These are phyloP conservation scores for Carex sylvatica DNA, from an alignment of 202 grass and related monocot genomes.

Conservation along the genomic window DNA sequence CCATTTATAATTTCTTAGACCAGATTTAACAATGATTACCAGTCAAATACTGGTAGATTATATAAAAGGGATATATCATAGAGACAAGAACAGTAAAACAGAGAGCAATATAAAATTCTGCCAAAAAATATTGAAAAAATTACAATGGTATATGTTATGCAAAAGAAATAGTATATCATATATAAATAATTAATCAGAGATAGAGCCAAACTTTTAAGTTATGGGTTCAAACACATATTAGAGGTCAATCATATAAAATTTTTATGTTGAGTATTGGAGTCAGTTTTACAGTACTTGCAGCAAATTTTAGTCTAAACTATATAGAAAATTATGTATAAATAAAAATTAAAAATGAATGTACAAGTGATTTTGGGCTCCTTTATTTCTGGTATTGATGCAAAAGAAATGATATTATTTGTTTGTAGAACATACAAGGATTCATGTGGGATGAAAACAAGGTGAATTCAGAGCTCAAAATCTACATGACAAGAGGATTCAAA, in stretches of 20 bases:
- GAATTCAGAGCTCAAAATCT: constrained; percentile 80
- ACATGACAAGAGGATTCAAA: constrained; percentile 77
- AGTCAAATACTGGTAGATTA: not conserved
- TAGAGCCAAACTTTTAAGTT: too few species aligned
- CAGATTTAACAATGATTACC: not conserved
- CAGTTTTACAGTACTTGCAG: too few species aligned
- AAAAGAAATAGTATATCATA: not conserved
- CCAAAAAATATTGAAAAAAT: not conserved
- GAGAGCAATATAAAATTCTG: not conserved
- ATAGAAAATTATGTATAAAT: too few species aligned
- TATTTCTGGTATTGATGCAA: not conserved
- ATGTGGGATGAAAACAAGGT: constrained; percentile 99
- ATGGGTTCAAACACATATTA: too few species aligned
- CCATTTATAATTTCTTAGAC: not conserved
- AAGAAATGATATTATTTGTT: not conserved
- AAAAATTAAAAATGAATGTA: too few species aligned
- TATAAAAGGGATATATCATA: not conserved
- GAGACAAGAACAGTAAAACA: not conserved
- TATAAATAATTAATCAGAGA: not conserved
- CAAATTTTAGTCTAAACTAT: too few species aligned
- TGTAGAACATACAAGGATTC: constrained; percentile 97
- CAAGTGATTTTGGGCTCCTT: not conserved
- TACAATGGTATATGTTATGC: not conserved
- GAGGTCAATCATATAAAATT: too few species aligned
- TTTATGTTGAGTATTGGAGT: too few species aligned